phyloP scores from a whole-genome alignment of 179 eudicot genomes.

The Camellia oleifera region DNA sequence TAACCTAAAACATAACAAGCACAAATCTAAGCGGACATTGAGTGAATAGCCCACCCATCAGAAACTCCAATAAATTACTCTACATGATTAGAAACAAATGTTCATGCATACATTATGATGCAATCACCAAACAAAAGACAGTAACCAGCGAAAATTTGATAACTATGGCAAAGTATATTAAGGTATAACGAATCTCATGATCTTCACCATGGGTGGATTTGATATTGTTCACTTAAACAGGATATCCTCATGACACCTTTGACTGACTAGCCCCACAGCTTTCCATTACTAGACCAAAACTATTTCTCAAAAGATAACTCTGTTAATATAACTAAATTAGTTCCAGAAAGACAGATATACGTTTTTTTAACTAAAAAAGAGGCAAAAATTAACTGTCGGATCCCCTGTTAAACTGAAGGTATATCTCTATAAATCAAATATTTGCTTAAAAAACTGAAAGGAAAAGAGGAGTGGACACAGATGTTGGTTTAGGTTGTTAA shows the following conservation, averaged over 20 bases:
- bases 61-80: not conserved
- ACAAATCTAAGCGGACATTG: conserved; percentile 29
- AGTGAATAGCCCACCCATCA: conserved; percentile 29
- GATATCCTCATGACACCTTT: not conserved
- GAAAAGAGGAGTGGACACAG: not conserved
- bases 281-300: not conserved
- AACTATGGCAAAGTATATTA: not conserved
- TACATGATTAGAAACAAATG: not conserved
- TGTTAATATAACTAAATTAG: not conserved
- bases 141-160: not conserved
- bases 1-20: conserved; percentile 58
- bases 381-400: not conserved
- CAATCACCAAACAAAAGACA: not conserved
- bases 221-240: conserved; percentile 5
- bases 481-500: not conserved
- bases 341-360: not conserved
- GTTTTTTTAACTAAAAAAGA: not conserved
- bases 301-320: not conserved
- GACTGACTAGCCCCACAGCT: not conserved
- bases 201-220: not conserved
- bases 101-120: not conserved
- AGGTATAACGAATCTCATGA: not conserved
- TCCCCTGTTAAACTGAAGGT: not conserved
- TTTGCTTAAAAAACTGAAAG: not conserved
- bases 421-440: not conserved